Evolutionary conservation across 768 basidiomycete species (phyloP), one percentile per base, ranked within the genome.

Genomic region (Auriculariales sp.): DNA sequence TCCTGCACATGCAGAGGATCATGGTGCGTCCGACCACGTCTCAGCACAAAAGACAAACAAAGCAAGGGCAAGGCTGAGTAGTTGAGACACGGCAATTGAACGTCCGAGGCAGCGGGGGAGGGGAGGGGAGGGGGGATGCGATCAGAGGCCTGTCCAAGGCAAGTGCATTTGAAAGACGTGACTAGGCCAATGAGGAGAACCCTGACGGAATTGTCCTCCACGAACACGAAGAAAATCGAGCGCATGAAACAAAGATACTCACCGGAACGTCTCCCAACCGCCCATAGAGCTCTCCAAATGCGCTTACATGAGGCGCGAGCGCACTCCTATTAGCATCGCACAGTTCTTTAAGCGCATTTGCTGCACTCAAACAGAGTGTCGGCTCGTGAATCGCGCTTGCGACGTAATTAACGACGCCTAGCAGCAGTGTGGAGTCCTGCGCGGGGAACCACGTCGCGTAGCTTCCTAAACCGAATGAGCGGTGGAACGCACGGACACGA

Each of bases 321-420:
- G 81, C 84, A n/a, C 70, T 71, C 48, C 93, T 70, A 60, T 95
- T 95, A 32, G 87, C 79, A 63, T 95, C 92, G 58, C 93, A 95
- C 3, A 95, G 64, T 49, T 89, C 83, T 33, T 87, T 79, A 25
- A 97, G 70, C 0, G 89, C 79, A 46, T 81, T 81, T 0, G 91
- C 90, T 1, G 90, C 89, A 6, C 78, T 72, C 0, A 78, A 72
- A 59, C 75, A 85, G 28, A 82, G 69, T 28, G 65, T 63, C 4
- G 73, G 74, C 53, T 87, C 86, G 0, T 77, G 67, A 24, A 93
- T 65, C 3, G 83, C 83, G 14, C 78, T 67, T 0, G 81, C 79
- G 27, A 89, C 79, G 58, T 82, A 87, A 9, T 69, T 70, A 25
- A 89, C 71, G 0, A 75, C 77, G 32, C 71, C 74, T 66, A 86